phyloP scores from a whole-genome alignment of 1,284 basidiomycete genomes.

The Fistulinella cinereoalba region DNA sequence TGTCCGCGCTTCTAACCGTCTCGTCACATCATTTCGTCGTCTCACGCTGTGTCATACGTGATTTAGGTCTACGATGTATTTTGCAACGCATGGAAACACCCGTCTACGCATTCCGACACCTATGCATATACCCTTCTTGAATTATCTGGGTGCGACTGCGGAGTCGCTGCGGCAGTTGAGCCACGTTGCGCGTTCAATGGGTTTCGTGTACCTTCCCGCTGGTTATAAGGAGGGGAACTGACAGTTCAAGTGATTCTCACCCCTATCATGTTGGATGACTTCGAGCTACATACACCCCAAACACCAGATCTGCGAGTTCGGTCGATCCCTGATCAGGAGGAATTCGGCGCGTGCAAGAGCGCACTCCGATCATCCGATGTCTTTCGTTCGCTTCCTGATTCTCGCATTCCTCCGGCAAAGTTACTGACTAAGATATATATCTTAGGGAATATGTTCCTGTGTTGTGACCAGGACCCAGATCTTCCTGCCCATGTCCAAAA shows the following conservation, averaged over 20 bases:
- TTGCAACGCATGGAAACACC: slow-evolving; percentile 36
- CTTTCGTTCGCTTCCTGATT: slow-evolving; percentile 46
- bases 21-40: slow-evolving; percentile 35
- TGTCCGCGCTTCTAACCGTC: slow-evolving; percentile 30
- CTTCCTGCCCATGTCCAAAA: slow-evolving; percentile 14
- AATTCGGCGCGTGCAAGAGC: slow-evolving; percentile 46
- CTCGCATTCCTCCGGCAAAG: slow-evolving; percentile 3
- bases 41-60: slow-evolving; percentile 41
- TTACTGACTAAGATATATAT: slow-evolving; percentile 13
- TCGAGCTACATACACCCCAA: slow-evolving; percentile 38
- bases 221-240: slow-evolving; percentile 13
- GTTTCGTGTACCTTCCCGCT: background rate
- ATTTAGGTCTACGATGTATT: slow-evolving; percentile 41
- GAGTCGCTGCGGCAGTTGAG: slow-evolving; percentile 10
- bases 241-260: background rate
- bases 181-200: slow-evolving; percentile 23
- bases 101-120: slow-evolving; percentile 17
- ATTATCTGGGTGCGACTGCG: slow-evolving; percentile 9
- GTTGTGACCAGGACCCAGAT: slow-evolving; percentile 43
- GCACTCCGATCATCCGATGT: slow-evolving; percentile 53
- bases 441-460: slow-evolving; percentile 61
- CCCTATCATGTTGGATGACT: slow-evolving; percentile 13
- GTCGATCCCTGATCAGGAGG: slow-evolving; percentile 47
- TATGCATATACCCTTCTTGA: background rate
- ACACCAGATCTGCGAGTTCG: slow-evolving; percentile 52